phyloP scores from a whole-genome alignment of 768 basidiomycete genomes.

The Termitomyces sp. region DNA sequence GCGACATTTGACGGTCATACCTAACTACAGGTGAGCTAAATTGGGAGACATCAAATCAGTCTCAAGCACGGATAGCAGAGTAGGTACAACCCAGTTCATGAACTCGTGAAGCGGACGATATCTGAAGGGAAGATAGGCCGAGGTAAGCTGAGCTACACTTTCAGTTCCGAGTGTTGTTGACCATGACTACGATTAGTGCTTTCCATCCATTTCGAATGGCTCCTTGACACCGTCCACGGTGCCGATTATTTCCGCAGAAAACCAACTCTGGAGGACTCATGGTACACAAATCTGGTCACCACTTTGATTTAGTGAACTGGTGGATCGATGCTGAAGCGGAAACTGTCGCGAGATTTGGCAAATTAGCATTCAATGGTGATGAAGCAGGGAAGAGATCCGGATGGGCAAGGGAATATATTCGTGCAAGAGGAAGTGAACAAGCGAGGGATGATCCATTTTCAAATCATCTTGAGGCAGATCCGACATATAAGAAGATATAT shows the following conservation, averaged over 20 bases:
- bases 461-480: slow-evolving; percentile 38
- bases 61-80: background rate
- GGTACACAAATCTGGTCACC: slow-evolving; percentile 40
- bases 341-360: slow-evolving; percentile 40
- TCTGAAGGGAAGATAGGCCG: slow-evolving; percentile 41
- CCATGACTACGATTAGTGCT: slow-evolving; percentile 23
- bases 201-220: slow-evolving; percentile 48
- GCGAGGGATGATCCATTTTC: slow-evolving; percentile 45
- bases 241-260: slow-evolving; percentile 47
- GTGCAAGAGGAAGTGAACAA: slow-evolving; percentile 33
- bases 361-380: slow-evolving; percentile 41
- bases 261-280: slow-evolving; percentile 36
- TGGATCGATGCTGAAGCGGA: slow-evolving; percentile 43
- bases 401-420: slow-evolving; percentile 39
- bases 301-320: slow-evolving; percentile 52
- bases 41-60: background rate
- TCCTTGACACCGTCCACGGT: slow-evolving; percentile 46
- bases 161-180: background rate
- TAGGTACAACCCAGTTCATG: slow-evolving; percentile 44
- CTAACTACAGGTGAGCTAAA: slow-evolving; percentile 30
- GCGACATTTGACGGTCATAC: slow-evolving; percentile 33
- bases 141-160: slow-evolving; percentile 11
- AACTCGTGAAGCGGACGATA: slow-evolving; percentile 41
- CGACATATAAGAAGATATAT: slow-evolving; percentile 37
- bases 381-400: slow-evolving; percentile 38